These are phyloP conservation scores for Puya raimondii DNA, from an alignment of 176 grass and related monocot species.

Conservation along the genomic window DNA sequence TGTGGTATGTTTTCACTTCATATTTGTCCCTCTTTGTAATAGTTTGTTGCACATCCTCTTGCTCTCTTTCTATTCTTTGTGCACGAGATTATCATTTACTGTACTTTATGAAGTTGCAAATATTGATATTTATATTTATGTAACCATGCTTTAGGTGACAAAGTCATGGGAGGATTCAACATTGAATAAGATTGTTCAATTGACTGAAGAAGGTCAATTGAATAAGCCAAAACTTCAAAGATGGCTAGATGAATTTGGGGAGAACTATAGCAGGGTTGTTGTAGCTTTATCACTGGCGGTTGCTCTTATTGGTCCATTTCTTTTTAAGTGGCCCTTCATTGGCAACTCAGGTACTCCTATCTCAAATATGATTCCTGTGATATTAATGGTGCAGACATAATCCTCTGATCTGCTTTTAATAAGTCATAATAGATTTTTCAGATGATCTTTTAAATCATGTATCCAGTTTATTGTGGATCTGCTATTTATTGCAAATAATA, in stretches of 20 bases:
- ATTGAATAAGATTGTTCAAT: constrained; percentile 84
- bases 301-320: constrained; percentile 71
- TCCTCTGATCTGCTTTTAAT: background rate
- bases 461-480: background rate
- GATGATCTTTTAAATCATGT: background rate
- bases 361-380: background rate
- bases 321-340: constrained; percentile 96
- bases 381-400: background rate
- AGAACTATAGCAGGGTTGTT: constrained; percentile 82
- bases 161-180: constrained; percentile 98
- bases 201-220: constrained; percentile 89
- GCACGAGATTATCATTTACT: background rate
- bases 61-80: background rate
- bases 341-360: constrained; percentile 80
- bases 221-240: constrained; percentile 96
- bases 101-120: background rate
- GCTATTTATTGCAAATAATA: background rate
- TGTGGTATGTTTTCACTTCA: too few relatives aligned
- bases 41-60: background rate
- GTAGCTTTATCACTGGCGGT: constrained; percentile 76
- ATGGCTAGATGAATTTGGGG: constrained; percentile 98
- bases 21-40: too few relatives aligned
- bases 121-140: constrained; percentile 20
- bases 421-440: background rate
- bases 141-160: constrained; percentile 56